Base-by-base conservation (phyloP, 176 grass and related monocot genomes). In the Lolium rigidum region DNA sequence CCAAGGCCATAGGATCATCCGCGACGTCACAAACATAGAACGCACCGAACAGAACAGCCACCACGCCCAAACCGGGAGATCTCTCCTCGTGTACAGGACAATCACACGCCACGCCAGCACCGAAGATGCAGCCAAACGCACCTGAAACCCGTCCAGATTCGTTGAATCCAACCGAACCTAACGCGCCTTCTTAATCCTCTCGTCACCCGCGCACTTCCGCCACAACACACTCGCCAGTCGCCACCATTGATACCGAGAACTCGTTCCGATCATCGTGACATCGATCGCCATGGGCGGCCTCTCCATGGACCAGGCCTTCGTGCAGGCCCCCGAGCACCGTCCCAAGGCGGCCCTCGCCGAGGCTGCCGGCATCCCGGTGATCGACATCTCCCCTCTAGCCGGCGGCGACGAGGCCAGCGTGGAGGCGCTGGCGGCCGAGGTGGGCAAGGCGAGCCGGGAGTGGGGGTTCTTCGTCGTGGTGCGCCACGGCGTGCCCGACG, bases 381-480 rank as follows among this genome's bases (percentile, higher is more conserved):
- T 98, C 87, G 95, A 98, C 84, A 87, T 98, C 25, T 80, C 89
- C n/a, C 80, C 93, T 2, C 81, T 98, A 26, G 58, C 51, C 44
- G 20, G 31, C 21, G 25, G 21, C 39, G 46, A 10, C 82, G 51
- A 37, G 22, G 38, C 21, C 14, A 41, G 20, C 35, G 49, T 61
- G 52, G 83, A 78, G 50, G 83, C 46, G 11, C 86, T 95, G 7
- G 74, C 89, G 6, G 81, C 86, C 26, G 73, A 89, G 91, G 95
- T 98, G 73, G 81, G 83, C 67, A 82, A 38, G 24, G 95, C 93
- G 39, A 90, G 95, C 88, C 70, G 56, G 16, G 95, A 95, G 1
- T 98, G 93, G 95, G 91, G 93, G 22, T 98, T 98, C 91, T 98
- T 98, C 80, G 86, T 94, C 64, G 95, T 94, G 68, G 83, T 94